Evolutionary conservation across 164 flowering plant genomes (phyloP).

Genomic region (Sedum album): DNA sequence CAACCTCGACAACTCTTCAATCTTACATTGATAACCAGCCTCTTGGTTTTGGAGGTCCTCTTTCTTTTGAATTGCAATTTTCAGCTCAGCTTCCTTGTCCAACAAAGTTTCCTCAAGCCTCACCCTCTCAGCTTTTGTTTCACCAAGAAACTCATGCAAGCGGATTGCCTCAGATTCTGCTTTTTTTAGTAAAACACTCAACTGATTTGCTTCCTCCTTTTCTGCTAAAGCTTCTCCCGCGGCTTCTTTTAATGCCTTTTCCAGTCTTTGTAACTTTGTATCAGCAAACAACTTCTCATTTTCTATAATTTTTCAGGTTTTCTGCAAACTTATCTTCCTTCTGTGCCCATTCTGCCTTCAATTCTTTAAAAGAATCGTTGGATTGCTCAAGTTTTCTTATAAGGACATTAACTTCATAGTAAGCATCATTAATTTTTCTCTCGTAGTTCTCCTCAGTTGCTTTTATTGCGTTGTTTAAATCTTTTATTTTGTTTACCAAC

Average conservation of each 20-base stretch:
- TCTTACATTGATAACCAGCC: conserved; percentile 30
- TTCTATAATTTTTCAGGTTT: conserved; percentile 40
- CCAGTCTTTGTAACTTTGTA: conserved; percentile 49
- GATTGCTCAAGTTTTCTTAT: conserved; percentile 30
- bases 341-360: conserved; percentile 53
- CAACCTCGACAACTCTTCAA: conserved; percentile 45
- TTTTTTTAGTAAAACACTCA: conserved; percentile 37
- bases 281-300: conserved; percentile 39
- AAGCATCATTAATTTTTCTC: conserved; percentile 61
- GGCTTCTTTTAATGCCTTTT: conserved; percentile 35
- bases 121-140: conserved; percentile 59
- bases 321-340: conserved; percentile 41
- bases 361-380: conserved; percentile 29
- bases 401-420: conserved; percentile 51
- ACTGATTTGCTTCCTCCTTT: conserved; percentile 43
- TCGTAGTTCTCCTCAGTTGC: conserved; percentile 64
- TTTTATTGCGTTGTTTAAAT: conserved; percentile 47
- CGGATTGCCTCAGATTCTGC: conserved; percentile 47
- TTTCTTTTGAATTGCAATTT: conserved; percentile 37
- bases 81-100: conserved; percentile 66
- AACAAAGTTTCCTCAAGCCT: conserved; percentile 47
- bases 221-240: conserved; percentile 44
- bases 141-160: conserved; percentile 51
- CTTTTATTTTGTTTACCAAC: conserved; percentile 50
- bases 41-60: conserved; percentile 44